These are phyloP conservation scores for Mentha longifolia DNA, from an alignment of 257 asterid species.

Conservation along the genomic window DNA sequence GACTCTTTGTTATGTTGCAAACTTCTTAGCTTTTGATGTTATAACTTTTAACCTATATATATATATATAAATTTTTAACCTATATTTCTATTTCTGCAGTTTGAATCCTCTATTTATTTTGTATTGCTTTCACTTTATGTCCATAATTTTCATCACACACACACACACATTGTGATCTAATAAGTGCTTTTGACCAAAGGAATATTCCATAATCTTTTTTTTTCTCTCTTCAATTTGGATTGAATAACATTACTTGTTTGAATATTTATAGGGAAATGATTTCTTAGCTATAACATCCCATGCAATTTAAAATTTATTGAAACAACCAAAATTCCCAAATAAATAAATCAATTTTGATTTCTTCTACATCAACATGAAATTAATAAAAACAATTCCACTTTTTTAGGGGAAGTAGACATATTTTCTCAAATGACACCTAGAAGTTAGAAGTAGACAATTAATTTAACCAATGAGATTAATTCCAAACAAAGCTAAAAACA, in stretches of 20 bases:
- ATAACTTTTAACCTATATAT: not conserved
- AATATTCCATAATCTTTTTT: not conserved
- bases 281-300: too few species aligned
- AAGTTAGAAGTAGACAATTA: too few species aligned
- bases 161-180: not conserved
- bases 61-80: not conserved
- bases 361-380: not conserved
- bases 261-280: too few species aligned
- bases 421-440: not conserved
- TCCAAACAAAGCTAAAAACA: not conserved
- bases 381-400: not conserved
- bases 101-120: not conserved
- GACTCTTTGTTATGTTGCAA: conserved; percentile 5
- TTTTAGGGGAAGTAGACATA: not conserved
- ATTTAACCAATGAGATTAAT: not conserved
- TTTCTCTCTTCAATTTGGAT: too few species aligned
- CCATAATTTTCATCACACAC: not conserved
- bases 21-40: not conserved
- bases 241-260: too few species aligned
- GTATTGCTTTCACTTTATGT: not conserved
- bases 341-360: not conserved
- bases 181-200: not conserved
- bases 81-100: not conserved
- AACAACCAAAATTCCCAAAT: not conserved
- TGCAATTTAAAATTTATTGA: not conserved